Evolutionary conservation across 805 yeast species (phyloP), one percentile per base, ranked within the genome.

Genomic region (Candida hungchunana): DNA sequence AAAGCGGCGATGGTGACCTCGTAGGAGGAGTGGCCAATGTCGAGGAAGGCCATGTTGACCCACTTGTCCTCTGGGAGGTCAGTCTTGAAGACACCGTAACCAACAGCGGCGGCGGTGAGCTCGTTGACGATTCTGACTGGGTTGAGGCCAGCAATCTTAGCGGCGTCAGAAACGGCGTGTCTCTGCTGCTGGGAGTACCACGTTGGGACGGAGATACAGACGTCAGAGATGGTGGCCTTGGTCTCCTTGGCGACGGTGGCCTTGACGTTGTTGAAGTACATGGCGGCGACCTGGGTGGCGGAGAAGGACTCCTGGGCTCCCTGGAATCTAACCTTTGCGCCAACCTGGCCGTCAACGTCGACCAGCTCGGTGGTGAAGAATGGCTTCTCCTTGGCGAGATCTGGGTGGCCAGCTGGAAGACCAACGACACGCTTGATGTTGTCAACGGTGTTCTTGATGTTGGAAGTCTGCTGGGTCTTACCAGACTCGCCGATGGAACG

Each of bases 51-150:
- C 53, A 93, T 83, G 58, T 76, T 82, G 70, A 83, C 81, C 58
- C 89, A 82, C 64, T 82, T 83, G 55, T 86, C 95, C 65, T 88
- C 97, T 56, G 97, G 96, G 56, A 93, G 75, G 60, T 90, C 97
- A 49, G 84, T 76, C 77, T 93, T 89, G 82, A 93, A 93, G 43
- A 93, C 96, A 73, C 98, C 98, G 71, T 93, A 94, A 54, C 97
- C 94, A 48, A 93, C 96, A 56, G 97, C 97, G 44, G 98, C 98
- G 43, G 98, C 97, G 40, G 97, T 89, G 50, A 85, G 82, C 64
- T 93, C 99, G 65, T 93, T 93, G 53, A 93, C 95, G 47, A 93
- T 79, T 77, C 98, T 85, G 42, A 93, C 97, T 43, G 98, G 97
- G 79, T 93, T 93, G 59, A 93, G 75, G 47, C 96, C 96, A 42